A percentile compares a stretch with the other conserved stretches of the same genome.
phyloP scores from a whole-genome alignment of 352 stramenopile genomes.

The Blastocystis sp. region DNA sequence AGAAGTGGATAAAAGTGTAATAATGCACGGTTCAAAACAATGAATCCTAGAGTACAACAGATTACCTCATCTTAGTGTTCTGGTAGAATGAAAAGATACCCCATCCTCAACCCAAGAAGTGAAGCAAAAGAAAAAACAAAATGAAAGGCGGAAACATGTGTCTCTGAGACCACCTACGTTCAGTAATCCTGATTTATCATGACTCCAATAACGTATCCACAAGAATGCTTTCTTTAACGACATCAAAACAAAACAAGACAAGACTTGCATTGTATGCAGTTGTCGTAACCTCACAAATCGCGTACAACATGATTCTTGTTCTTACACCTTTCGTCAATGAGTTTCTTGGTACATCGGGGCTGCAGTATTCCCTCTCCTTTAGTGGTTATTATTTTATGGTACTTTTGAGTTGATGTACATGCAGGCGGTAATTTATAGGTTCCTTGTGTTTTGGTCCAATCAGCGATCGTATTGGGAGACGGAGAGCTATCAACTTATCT shows the following conservation, averaged over 20 bases:
- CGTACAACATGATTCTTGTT: slow-evolving; percentile 10
- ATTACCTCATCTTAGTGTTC: no score
- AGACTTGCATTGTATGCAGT: slow-evolving; percentile 22
- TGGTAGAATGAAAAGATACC: no score
- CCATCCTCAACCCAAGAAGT: no score
- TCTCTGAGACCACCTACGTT: no score
- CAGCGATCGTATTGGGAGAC: slow-evolving; percentile 29
- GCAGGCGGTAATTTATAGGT: neutral
- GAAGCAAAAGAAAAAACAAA: no score
- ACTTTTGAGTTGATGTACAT: neutral
- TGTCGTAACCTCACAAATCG: neutral
- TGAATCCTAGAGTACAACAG: no score
- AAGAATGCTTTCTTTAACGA: slow-evolving; percentile 5
- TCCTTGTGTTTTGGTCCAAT: slow-evolving; percentile 3
- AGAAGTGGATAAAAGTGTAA: no score
- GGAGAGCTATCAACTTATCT: neutral
- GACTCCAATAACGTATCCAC: neutral
- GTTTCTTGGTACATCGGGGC: neutral
- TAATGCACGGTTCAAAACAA: no score
- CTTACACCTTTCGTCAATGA: slow-evolving; percentile 42
- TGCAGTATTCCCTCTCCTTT: slow-evolving; percentile 46
- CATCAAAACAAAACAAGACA: neutral
- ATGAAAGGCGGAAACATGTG: no score
- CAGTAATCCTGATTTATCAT: neutral
- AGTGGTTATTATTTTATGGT: slow-evolving; percentile 44